A percentile compares a stretch with the other conserved stretches of the same genome.
phyloP scores from a whole-genome alignment of 805 yeast species.

The Yarrowia divulgata region DNA sequence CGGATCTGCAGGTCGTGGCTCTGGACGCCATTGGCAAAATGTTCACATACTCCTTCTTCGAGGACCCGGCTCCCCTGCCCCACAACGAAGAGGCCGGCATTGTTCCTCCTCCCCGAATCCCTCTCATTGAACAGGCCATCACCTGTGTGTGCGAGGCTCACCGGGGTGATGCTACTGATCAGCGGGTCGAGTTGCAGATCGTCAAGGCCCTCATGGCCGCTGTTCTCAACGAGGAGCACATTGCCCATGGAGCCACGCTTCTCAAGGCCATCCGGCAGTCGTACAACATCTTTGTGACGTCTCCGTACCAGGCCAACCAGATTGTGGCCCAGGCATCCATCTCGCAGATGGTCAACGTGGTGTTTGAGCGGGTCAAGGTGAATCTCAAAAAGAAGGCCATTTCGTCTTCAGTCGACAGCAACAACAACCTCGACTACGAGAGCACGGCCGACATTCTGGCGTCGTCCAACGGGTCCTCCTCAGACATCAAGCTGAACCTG shows the following conservation, averaged over 20 bases:
- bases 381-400: slow-evolving; percentile 45
- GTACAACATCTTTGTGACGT: slow-evolving; percentile 87
- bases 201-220: slow-evolving; percentile 91
- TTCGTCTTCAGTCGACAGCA: not conserved
- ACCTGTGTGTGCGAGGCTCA: slow-evolving; percentile 84
- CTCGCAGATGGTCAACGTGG: slow-evolving; percentile 85
- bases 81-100: slow-evolving; percentile 54
- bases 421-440: slow-evolving; percentile 20
- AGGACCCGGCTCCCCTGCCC: slow-evolving; percentile 48
- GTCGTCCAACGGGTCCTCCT: not conserved
- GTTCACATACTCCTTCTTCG: slow-evolving; percentile 84
- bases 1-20: slow-evolving; percentile 73
- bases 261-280: slow-evolving; percentile 92
- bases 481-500: slow-evolving; percentile 48
- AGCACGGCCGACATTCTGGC: slow-evolving; percentile 16
- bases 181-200: slow-evolving; percentile 87
- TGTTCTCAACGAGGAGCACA: slow-evolving; percentile 76
- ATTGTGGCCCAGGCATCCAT: slow-evolving; percentile 94
- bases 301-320: slow-evolving; percentile 83
- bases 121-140: slow-evolving; percentile 80
- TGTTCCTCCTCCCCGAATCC: slow-evolving; percentile 62
- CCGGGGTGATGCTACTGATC: slow-evolving; percentile 92
- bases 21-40: slow-evolving; percentile 87
- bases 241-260: slow-evolving; percentile 88
- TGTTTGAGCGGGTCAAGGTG: slow-evolving; percentile 74